A percentile compares a stretch with the other conserved stretches of the same genome.
Conservation (phyloP, 345 rosid genomes). For the Aquilaria sinensis region DNA sequence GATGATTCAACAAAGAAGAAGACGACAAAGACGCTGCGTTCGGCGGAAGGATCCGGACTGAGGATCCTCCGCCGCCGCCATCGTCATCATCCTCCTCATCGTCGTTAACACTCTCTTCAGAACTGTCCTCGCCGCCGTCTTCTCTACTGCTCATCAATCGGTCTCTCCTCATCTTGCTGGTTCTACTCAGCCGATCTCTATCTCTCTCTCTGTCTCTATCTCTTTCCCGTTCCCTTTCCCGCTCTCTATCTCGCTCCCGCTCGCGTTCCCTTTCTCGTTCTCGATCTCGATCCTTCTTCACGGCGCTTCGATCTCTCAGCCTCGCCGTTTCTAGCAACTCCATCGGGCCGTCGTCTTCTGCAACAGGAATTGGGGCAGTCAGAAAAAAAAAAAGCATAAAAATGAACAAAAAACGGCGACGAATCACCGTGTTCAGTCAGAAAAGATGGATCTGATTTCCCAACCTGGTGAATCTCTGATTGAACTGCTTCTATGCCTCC, state of each 20-base stretch:
- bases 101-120: conserved; percentile 91
- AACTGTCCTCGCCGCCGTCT: conserved; percentile 72
- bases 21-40: conserved; percentile 38
- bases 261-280: conserved; percentile 58
- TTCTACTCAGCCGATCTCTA: conserved; percentile 76
- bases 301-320: conserved; percentile 81
- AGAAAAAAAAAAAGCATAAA: background rate
- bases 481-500: conserved; percentile 69
- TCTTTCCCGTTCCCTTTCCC: conserved; percentile 55
- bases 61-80: conserved; percentile 38
- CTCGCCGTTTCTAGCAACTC: conserved; percentile 80
- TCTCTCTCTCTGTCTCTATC: conserved; percentile 51
- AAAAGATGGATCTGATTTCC: conserved; percentile 34
- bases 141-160: conserved; percentile 57
- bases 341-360: conserved; percentile 76
- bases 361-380: background rate
- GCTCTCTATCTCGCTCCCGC: conserved; percentile 73
- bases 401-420: background rate
- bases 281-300: conserved; percentile 65
- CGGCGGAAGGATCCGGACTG: conserved; percentile 72
- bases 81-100: conserved; percentile 87
- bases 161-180: conserved; percentile 73
- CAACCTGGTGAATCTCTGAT: conserved; percentile 92
- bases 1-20: conserved; percentile 48
- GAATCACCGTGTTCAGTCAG: background rate